A percentile compares a stretch with the other conserved stretches of the same genome.
These are phyloP conservation scores for Eruca vesicaria DNA, from an alignment of 441 rosid genomes.

Conservation along the genomic window DNA sequence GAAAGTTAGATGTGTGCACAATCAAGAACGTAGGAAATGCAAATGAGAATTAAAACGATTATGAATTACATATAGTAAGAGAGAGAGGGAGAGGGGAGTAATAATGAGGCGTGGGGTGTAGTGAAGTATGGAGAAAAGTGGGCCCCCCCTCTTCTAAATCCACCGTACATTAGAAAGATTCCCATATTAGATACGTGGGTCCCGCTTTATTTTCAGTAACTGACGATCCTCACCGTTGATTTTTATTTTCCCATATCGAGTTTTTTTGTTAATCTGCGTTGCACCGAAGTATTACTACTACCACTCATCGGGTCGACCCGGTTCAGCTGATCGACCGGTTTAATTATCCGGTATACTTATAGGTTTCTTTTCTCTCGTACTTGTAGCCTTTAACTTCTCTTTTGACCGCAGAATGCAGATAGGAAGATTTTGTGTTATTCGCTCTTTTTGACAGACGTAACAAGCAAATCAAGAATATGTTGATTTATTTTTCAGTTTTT, in stretches of 20 bases:
- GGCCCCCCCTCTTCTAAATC: conserved; percentile 27
- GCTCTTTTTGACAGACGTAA: conserved; percentile 24
- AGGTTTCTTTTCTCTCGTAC: conserved; percentile 9
- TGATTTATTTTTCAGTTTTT: background rate
- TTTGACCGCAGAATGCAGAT: conserved; percentile 20
- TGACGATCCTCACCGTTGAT: conserved; percentile 42
- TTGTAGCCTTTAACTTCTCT: conserved; percentile 11
- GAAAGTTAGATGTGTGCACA: conserved; percentile 12
- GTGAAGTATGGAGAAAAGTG: conserved; percentile 20
- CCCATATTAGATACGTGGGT: conserved; percentile 27
- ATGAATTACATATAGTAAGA: background rate
- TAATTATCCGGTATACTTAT: conserved; percentile 10
- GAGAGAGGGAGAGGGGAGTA: conserved; percentile 5
- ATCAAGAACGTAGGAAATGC: conserved; percentile 5
- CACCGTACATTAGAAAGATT: conserved; percentile 36
- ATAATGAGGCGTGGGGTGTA: conserved; percentile 34
- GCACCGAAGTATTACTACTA: background rate
- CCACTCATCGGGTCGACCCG: conserved; percentile 2
- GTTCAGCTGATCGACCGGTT: conserved; percentile 1
- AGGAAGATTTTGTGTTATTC: conserved; percentile 3
- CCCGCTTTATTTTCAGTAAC: conserved; percentile 22
- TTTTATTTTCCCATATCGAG: conserved; percentile 19
- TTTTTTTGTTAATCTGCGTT: background rate
- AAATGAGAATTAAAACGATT: background rate
- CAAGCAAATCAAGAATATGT: conserved; percentile 30